phyloP scores from a whole-genome alignment of 1,284 basidiomycete species.

The Malassezia nana region DNA sequence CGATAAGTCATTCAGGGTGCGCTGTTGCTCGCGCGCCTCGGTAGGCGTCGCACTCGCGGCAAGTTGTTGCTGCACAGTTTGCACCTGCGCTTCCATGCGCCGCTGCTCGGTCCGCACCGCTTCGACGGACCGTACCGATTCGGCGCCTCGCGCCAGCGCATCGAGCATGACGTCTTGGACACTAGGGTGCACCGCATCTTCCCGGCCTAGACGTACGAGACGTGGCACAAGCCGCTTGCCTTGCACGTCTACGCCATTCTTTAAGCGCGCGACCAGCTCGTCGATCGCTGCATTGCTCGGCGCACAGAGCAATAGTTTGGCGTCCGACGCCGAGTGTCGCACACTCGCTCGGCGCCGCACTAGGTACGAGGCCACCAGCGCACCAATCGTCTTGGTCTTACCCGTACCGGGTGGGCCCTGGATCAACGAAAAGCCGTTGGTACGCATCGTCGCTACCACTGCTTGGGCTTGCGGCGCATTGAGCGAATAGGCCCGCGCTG shows the following conservation, averaged over 20 bases:
- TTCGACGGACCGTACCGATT: background rate
- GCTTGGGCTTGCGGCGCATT: conserved; percentile 93
- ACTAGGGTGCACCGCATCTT: conserved; percentile 66
- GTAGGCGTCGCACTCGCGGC: background rate
- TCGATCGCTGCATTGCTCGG: conserved; percentile 98
- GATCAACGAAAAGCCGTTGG: conserved; percentile 77
- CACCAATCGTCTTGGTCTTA: conserved; percentile 96
- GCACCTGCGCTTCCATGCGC: background rate
- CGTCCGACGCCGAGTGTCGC: conserved; percentile 18
- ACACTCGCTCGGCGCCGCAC: conserved; percentile 46
- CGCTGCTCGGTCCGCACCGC: background rate
- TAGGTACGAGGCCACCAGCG: conserved; percentile 75
- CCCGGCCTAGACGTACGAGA: conserved; percentile 78
- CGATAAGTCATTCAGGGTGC: background rate
- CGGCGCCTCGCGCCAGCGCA: conserved; percentile 10
- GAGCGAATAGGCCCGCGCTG: conserved; percentile 64
- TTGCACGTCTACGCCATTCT: conserved; percentile 61
- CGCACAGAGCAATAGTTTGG: conserved; percentile 82
- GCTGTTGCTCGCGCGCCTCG: conserved; percentile 8
- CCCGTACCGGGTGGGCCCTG: conserved; percentile 98
- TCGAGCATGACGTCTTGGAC: conserved; percentile 83
- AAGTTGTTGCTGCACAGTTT: background rate
- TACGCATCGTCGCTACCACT: conserved; percentile 64
- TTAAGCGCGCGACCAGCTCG: conserved; percentile 80
- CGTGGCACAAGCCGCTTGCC: conserved; percentile 59